These are phyloP conservation scores for Monoraphidium neglectum DNA, from an alignment of 139 green algal genomes.

Conservation along the genomic window DNA sequence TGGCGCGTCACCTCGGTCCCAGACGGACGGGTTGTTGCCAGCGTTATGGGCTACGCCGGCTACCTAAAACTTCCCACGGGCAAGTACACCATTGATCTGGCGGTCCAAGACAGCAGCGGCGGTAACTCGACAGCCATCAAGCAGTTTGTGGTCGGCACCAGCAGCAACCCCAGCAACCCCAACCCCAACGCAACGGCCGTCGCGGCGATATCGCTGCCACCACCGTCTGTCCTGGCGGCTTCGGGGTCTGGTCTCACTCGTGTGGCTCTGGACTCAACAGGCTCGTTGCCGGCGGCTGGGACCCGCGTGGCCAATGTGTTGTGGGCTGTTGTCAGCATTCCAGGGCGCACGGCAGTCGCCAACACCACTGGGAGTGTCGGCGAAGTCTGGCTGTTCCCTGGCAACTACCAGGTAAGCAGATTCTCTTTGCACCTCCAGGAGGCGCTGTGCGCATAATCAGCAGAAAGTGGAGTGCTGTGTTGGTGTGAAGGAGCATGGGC, in stretches of 20 bases:
- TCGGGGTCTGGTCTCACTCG: not conserved
- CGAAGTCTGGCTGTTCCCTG: constrained; percentile 3
- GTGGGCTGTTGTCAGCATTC: constrained; percentile 23
- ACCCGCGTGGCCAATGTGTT: not conserved
- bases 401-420: constrained; percentile 13
- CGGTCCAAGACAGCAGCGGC: constrained; percentile 11
- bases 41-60: not conserved
- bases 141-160: constrained; percentile 18
- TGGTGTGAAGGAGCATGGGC: too few species aligned
- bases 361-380: constrained; percentile 19
- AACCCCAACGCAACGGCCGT: not conserved
- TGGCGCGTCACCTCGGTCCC: constrained; percentile 24
- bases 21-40: not conserved
- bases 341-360: constrained; percentile 3
- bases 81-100: constrained; percentile 8
- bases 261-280: constrained; percentile 14
- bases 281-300: constrained; percentile 8
- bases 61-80: constrained; percentile 1
- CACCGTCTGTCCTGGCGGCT: constrained; percentile 4
- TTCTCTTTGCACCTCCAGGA: constrained; percentile 9
- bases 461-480: too few species aligned
- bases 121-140: constrained; percentile 3
- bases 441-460: too few species aligned
- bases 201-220: constrained; percentile 30
- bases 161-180: not conserved